Evolutionary conservation across 2,329 filamentous ascomycete genomes (phyloP).

Genomic region (Huntiella bhutanensis): DNA sequence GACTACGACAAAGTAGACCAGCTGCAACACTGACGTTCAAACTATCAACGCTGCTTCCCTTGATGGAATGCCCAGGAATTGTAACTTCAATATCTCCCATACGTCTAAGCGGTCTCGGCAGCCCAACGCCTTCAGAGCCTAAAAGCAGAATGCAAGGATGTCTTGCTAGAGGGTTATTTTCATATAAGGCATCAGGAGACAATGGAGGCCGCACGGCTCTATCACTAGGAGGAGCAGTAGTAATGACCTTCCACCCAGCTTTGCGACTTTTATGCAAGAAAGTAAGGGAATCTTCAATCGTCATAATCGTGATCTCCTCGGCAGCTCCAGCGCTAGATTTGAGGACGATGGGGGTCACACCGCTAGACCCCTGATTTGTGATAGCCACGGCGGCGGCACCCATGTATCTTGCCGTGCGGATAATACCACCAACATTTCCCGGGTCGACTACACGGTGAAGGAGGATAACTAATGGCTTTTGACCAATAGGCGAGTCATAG

Average conservation of each 20-base stretch:
- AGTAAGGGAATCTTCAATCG: conserved; percentile 42
- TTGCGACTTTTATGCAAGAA: conserved; percentile 52
- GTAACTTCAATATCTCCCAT: conserved; percentile 47
- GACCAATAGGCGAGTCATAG: conserved; percentile 14
- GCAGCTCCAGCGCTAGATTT: conserved; percentile 81
- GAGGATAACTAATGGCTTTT: conserved; percentile 52
- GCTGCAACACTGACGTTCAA: conserved; percentile 85
- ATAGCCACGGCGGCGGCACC: conserved; percentile 70
- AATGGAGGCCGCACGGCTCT: conserved; percentile 15
- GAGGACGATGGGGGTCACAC: conserved; percentile 56
- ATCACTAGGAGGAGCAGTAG: conserved; percentile 37
- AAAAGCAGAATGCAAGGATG: conserved; percentile 63
- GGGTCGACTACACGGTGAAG: conserved; percentile 67
- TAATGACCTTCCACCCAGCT: conserved; percentile 69
- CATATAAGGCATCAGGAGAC: conserved; percentile 17
- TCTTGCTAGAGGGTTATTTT: conserved; percentile 30
- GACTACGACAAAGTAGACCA: conserved; percentile 53
- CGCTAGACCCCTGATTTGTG: conserved; percentile 43
- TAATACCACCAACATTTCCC: conserved; percentile 75
- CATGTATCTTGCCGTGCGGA: conserved; percentile 79
- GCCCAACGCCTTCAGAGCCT: conserved; percentile 61
- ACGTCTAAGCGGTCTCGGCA: conserved; percentile 44
- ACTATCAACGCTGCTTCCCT: conserved; percentile 52
- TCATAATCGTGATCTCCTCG: conserved; percentile 59
- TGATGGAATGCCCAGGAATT: conserved; percentile 36